A percentile compares a stretch with the other conserved stretches of the same genome.
These are phyloP conservation scores for Paramecium caudatum DNA, from an alignment of 73 alveolate species.

Conservation along the genomic window DNA sequence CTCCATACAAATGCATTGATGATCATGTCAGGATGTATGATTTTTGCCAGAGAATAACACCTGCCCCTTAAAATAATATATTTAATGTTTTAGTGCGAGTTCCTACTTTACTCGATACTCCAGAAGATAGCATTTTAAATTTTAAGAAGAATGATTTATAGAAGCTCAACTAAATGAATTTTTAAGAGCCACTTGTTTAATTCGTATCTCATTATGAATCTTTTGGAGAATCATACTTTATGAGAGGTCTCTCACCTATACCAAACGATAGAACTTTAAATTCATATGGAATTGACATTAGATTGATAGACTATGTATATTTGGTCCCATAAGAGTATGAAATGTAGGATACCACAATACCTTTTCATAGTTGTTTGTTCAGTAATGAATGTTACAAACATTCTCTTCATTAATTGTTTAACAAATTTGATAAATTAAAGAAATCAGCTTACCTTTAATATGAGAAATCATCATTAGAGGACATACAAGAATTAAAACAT, in stretches of 20 bases:
- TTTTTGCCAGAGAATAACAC: not conserved
- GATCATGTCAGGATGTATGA: conserved; percentile 10
- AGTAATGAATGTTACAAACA: conserved; percentile 51
- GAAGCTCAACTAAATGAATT: too few species aligned
- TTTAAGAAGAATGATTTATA: too few species aligned
- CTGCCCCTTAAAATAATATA: conserved; percentile 8
- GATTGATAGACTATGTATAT: conserved; percentile 14
- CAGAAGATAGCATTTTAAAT: conserved; percentile 39
- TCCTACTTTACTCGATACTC: not conserved
- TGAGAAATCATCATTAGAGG: conserved; percentile 14
- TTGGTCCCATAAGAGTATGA: conserved; percentile 7
- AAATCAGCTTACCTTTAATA: not conserved
- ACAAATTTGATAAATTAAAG: not conserved
- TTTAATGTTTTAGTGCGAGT: not conserved
- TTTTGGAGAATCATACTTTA: conserved; percentile 59
- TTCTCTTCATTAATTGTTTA: not conserved
- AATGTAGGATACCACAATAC: not conserved
- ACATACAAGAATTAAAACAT: not conserved
- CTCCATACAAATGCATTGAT: conserved; percentile 22
- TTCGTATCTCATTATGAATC: not conserved
- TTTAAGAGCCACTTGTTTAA: not conserved
- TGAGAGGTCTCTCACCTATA: conserved; percentile 55
- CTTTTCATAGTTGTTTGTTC: conserved; percentile 18
- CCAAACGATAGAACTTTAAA: conserved; percentile 16
- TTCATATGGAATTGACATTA: conserved; percentile 51